These are phyloP conservation scores for Claviceps pazoutovae DNA, from an alignment of 2,329 filamentous ascomycete species.

Conservation along the genomic window DNA sequence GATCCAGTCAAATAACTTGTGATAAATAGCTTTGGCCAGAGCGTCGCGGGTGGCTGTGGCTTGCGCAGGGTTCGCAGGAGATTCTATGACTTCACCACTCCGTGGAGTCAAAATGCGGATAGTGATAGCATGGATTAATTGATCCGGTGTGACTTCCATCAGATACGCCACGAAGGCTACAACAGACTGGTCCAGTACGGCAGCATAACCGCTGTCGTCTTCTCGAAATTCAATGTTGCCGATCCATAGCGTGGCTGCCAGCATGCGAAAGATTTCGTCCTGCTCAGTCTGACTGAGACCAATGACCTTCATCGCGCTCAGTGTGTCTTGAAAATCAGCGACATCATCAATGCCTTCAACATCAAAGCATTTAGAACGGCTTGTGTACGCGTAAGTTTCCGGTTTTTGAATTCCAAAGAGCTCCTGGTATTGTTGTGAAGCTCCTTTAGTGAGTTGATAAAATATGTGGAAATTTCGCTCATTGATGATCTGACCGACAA, in stretches of 20 bases:
- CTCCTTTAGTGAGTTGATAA: constrained; percentile 95
- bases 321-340: constrained; percentile 75
- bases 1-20: constrained; percentile 98
- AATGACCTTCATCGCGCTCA: constrained; percentile 91
- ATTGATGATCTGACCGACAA: constrained; percentile 86
- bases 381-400: constrained; percentile 87
- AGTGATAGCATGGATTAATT: constrained; percentile 77
- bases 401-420: constrained; percentile 85
- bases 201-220: constrained; percentile 78
- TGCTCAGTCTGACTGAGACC: constrained; percentile 79
- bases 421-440: constrained; percentile 72
- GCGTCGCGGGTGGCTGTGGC: constrained; percentile 80
- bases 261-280: constrained; percentile 91
- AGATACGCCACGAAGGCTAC: constrained; percentile 92
- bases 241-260: constrained; percentile 82
- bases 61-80: constrained; percentile 75
- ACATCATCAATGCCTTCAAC: constrained; percentile 89
- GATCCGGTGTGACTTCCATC: constrained; percentile 68
- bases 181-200: constrained; percentile 76
- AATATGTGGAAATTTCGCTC: constrained; percentile 99
- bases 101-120: constrained; percentile 67
- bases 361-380: constrained; percentile 84
- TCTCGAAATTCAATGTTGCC: constrained; percentile 88
- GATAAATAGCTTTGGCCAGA: constrained; percentile 88
- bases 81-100: constrained; percentile 53